Evolutionary conservation across 2,329 filamentous ascomycete genomes (phyloP).

Genomic region (Penicillium sp.): DNA sequence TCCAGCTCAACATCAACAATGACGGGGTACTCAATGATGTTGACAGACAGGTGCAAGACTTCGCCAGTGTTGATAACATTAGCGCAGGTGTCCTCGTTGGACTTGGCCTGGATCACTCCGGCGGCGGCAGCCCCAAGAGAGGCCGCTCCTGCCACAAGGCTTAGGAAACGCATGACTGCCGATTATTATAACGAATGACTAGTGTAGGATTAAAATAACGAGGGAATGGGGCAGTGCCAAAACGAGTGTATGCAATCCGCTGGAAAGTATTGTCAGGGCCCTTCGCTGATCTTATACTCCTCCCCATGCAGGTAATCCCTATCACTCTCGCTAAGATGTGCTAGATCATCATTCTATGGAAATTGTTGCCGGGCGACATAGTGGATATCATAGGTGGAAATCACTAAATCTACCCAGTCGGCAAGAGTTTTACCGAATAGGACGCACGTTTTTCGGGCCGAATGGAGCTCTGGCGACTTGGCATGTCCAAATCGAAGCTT

Average conservation of each 20-base stretch:
- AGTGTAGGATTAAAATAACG: background rate
- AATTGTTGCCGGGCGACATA: background rate
- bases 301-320: background rate
- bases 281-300: background rate
- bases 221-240: background rate
- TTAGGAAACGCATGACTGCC: background rate
- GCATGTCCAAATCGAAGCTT: background rate
- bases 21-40: slow-evolving; percentile 7
- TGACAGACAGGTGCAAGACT: slow-evolving; percentile 3
- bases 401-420: background rate
- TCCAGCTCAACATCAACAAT: slow-evolving; percentile 5
- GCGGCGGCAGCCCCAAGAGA: background rate
- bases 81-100: slow-evolving; percentile 1
- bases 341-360: background rate
- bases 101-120: background rate
- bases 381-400: background rate
- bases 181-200: background rate
- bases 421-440: background rate
- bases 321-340: background rate
- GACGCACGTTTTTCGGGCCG: background rate
- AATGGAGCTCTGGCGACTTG: background rate
- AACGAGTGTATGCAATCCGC: background rate
- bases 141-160: background rate
- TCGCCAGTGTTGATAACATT: slow-evolving; percentile 4
- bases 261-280: background rate